Percentiles rank a stretch among this genome's conserved stretches.
These are phyloP conservation scores for Brassica hybrid DNA, from an alignment of 441 rosid species.

Conservation along the genomic window DNA sequence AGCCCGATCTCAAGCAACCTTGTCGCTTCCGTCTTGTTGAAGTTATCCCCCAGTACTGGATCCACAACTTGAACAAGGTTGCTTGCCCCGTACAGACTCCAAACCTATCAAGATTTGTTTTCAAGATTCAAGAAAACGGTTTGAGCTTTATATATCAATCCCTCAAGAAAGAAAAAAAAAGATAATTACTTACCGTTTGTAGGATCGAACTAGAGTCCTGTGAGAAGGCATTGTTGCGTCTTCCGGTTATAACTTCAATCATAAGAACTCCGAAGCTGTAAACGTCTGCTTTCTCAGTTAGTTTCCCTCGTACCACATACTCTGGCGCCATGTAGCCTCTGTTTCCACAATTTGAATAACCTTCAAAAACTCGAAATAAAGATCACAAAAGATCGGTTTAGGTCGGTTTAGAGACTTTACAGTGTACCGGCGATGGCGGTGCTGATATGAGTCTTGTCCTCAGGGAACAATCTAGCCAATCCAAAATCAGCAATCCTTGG, in stretches of 20 bases:
- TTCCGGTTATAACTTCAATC: conserved; percentile 68
- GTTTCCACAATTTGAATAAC: conserved; percentile 18
- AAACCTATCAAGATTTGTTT: conserved; percentile 49
- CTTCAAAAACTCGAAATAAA: too few species aligned
- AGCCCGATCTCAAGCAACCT: conserved; percentile 67
- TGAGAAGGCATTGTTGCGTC: conserved; percentile 52
- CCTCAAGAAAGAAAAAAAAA: neutral
- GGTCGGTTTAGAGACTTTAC: too few species aligned
- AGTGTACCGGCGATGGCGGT: too few species aligned
- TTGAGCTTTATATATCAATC: conserved; percentile 6
- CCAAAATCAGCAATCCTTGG: too few species aligned
- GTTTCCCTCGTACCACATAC: conserved; percentile 69
- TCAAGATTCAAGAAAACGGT: conserved; percentile 27
- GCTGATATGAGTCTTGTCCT: too few species aligned
- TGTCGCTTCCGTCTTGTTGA: conserved; percentile 53
- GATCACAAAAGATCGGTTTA: too few species aligned
- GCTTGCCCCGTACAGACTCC: conserved; percentile 56
- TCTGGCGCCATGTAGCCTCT: conserved; percentile 98
- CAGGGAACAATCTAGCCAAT: too few species aligned
- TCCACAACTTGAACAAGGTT: conserved; percentile 63
- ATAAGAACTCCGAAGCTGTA: conserved; percentile 84
- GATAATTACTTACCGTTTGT: conserved; percentile 51
- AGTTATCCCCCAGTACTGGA: conserved; percentile 53
- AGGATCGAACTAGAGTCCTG: conserved; percentile 54
- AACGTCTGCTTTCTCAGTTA: conserved; percentile 86